Base-by-base conservation (phyloP, 176 grass and related monocot species). In the Juncus effusus region DNA sequence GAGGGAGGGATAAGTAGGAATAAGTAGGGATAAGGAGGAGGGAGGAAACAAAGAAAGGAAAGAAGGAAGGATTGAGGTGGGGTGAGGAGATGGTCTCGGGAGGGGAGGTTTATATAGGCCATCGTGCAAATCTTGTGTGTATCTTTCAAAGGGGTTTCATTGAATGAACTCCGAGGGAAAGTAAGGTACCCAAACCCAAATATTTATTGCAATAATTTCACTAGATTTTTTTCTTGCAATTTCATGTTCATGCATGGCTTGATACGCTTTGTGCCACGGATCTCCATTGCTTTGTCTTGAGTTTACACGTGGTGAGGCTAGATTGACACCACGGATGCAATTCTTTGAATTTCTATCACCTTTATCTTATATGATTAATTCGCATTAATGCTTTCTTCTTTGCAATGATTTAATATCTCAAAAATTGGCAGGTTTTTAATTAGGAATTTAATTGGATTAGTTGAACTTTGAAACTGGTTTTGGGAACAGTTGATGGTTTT, bases 141-240 rank as follows among this genome's bases (percentile, higher is more conserved):
- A 47, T 77, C 39, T 45, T 12, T 37, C 3, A 47, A 36, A 2
- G 3, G 10, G 14, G 58, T 67, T 68, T 54, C 74, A 51, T 77
- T 58, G 53, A 60, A 52, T 52, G 53, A 65, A 60, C 38, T 77
- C 45, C 50, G 36, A 56, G 54, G 74, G 51, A 59, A 66, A 77
- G 51, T 77, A 36, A 54, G 8, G 42, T 16, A 51, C 28, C 35
- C 28, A 36, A 52, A 50, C 28, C 35, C 28, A 36, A 52, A 50
- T 51, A 57, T 57, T 13, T 5, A 47, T 47, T 4, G n/a, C 54
- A 57, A 16, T 57, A 13, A 57, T 57, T 57, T 57, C 54, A 57
- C 10, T 57, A 13, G 54, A 57, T 57, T 57, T 57, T 13, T 57
- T 57, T 57, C n/a, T 57, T 57, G 54, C 54, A 57, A 11, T 5